Evolutionary conservation across 1,284 basidiomycete species (phyloP), one percentile per base, ranked within the genome.

Genomic region (Cryptococcus amylolentus): DNA sequence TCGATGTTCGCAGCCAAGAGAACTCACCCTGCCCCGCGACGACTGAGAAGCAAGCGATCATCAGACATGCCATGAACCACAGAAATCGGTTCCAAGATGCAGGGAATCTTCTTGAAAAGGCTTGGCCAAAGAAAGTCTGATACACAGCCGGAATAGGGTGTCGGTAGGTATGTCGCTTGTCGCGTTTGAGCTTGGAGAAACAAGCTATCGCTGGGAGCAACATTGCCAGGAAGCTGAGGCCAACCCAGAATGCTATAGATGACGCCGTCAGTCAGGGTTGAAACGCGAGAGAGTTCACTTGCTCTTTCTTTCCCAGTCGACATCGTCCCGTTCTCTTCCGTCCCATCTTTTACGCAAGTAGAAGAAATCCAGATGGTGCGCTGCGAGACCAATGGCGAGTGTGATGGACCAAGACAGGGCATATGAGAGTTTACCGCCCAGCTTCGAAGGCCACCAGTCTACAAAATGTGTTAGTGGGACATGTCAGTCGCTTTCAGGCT

Each of bases 221-320:
- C 82, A 83, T 83, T 2, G 81, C 80, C 1, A 75, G 69, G 59
- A 83, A 83, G 0, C 80, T 80, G n/a, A 83, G 69, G 5, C 74
- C 63, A 12, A 83, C 80, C 82, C 82, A 83, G 52, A 80, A 78
- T 0, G 76, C 75, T 78, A 55, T 14, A 43, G 3, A 14, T 37
- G 27, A 41, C 31, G 10, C 31, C 41, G 48, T 39, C 40, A 51
- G 35, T 35, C 43, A 20, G 12, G 37, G 18, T 23, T 46, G 5
- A 28, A 26, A 27, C 23, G 44, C 10, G 14, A 9, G 41, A 42
- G 28, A 5, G 16, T 3, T 14, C 13, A 67, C 66, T 71, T 63
- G 73, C 81, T 82, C 68, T 84, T 84, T 6, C 81, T 69, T 66
- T 82, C 80, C 82, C 82, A 83, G 58, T 84, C 81, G 8, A 79